Conservation (phyloP, 768 basidiomycete species). For the Pleurotus djamor region DNA sequence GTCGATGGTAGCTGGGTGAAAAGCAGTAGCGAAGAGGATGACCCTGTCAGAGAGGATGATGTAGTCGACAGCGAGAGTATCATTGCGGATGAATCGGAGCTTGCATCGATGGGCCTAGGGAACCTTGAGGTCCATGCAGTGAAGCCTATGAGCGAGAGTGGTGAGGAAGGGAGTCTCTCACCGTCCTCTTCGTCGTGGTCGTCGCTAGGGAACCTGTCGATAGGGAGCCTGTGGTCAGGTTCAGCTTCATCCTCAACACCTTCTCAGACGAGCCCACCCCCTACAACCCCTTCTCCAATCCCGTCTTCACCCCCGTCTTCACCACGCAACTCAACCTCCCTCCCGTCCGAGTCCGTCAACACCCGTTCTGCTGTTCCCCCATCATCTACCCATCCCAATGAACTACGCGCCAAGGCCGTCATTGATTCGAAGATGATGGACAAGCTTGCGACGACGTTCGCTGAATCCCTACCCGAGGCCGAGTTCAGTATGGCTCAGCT, state of each 20-base stretch:
- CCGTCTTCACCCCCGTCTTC: conserved; percentile 40
- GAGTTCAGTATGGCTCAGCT: conserved; percentile 89
- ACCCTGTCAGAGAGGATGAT: conserved; percentile 31
- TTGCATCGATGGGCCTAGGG: conserved; percentile 7
- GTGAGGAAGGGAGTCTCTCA: conserved; percentile 12
- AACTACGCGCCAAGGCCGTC: conserved; percentile 25
- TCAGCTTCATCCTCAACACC: conserved; percentile 39
- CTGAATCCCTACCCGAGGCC: conserved; percentile 78
- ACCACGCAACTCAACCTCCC: conserved; percentile 19
- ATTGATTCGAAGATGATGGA: conserved; percentile 64
- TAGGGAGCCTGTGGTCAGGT: conserved; percentile 31
- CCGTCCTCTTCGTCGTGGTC: conserved; percentile 28
- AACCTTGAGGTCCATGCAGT: conserved; percentile 7
- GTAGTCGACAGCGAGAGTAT: conserved; percentile 22
- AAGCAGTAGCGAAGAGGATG: background rate
- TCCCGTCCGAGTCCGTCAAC: conserved; percentile 15
- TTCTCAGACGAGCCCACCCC: conserved; percentile 29
- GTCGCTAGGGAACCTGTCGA: background rate
- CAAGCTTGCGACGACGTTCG: conserved; percentile 73
- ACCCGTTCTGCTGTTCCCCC: background rate
- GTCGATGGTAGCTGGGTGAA: conserved; percentile 3
- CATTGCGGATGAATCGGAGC: conserved; percentile 9
- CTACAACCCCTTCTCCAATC: conserved; percentile 18
- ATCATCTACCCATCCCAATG: background rate
- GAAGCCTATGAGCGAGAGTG: conserved; percentile 14